Base-by-base conservation (phyloP, 768 basidiomycete genomes). In the Boletus bicolor region DNA sequence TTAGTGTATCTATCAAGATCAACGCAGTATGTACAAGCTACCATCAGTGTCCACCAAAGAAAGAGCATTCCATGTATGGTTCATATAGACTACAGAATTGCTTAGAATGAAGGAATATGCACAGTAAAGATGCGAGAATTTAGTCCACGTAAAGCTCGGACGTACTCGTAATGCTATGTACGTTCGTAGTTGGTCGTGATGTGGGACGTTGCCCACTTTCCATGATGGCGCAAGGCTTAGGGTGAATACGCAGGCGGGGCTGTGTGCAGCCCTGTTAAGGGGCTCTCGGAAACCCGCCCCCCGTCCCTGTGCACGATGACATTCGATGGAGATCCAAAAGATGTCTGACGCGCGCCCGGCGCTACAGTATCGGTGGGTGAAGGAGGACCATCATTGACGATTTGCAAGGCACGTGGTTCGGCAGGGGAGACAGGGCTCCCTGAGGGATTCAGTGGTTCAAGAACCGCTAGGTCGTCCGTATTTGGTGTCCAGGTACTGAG, bases 271-370 rank as follows among this genome's bases (percentile, higher is more conserved):
- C n/a, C 56, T 17, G 41, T 39, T 1, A 46, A 34, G 14, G 51
- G 24, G 14, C 24, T 38, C 35, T 52, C 55, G 8, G 38, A 38
- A 39, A 59, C 35, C 7, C 51, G 64, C 10, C 70, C 68, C n/a
- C 58, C 69, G 26, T 70, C 66, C 7, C 53, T 68, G 46, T 72
- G 70, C 6, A 72, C 10, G 11, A 70, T 56, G 15, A 70, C 61
- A 30, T 41, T 37, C 21, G 57, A 43, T 32, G 56, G 34, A 12
- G n/a, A 49, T 37, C 49, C 42, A 21, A 51, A 44, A 26, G 55
- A 30, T 11, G 43, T 26, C 38, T 37, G 51, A 26, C n/a, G 46
- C 7, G 34, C 43, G 36, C 44, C 28, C 4, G 50, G 43, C 5
- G n/a, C 12, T 11, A 54, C 44, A 7, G 49, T 55, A 32, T 61